Evolutionary conservation across 805 yeast genomes (phyloP).

Genomic region (Torulaspora delbrueckii): DNA sequence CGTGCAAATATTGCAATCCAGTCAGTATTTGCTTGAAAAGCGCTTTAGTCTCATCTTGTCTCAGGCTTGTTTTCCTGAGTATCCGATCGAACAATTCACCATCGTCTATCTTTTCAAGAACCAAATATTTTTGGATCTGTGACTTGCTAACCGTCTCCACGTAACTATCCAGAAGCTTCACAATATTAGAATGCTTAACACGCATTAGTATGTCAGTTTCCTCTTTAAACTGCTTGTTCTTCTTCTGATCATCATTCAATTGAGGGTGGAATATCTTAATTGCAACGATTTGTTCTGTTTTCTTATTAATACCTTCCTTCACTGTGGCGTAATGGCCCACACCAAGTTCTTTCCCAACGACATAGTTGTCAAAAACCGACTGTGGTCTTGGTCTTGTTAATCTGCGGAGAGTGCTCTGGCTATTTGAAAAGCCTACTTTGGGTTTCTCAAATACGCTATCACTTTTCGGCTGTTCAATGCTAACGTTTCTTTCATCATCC

Average conservation of each 20-base stretch:
- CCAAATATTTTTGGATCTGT: conserved; percentile 49
- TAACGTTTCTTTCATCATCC: conserved; percentile 6
- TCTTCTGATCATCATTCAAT: conserved; percentile 39
- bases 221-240: conserved; percentile 47
- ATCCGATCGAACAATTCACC: conserved; percentile 75
- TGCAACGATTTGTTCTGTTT: conserved; percentile 59
- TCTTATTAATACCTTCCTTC: conserved; percentile 57
- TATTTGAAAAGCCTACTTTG: conserved; percentile 20
- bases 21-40: conserved; percentile 59
- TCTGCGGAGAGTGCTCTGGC: conserved; percentile 21
- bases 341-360: conserved; percentile 55
- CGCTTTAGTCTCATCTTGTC: conserved; percentile 58
- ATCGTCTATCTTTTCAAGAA: conserved; percentile 65
- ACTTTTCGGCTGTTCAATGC: background rate
- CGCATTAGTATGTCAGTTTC: conserved; percentile 63
- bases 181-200: conserved; percentile 66
- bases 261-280: conserved; percentile 69
- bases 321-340: conserved; percentile 82
- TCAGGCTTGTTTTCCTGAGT: conserved; percentile 54
- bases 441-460: conserved; percentile 30
- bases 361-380: conserved; percentile 52
- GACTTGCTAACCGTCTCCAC: conserved; percentile 49
- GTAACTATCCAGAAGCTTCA: conserved; percentile 55
- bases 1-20: conserved; percentile 65
- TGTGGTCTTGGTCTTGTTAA: conserved; percentile 16